phyloP scores from a whole-genome alignment of 2,329 filamentous ascomycete genomes.

The Clonostachys byssicola region DNA sequence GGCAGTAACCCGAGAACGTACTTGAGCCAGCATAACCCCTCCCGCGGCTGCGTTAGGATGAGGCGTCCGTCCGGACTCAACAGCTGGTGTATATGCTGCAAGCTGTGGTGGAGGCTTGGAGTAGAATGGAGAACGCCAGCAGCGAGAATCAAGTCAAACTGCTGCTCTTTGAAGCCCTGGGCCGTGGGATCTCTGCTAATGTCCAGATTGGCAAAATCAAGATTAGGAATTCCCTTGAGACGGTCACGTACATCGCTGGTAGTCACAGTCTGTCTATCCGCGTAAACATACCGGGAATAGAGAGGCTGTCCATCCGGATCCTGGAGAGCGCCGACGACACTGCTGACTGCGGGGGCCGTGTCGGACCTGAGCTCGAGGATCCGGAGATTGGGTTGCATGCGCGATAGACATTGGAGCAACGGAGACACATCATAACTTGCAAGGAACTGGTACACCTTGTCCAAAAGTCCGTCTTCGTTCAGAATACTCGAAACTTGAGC shows the following conservation, averaged over 20 bases:
- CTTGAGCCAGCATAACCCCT: conserved; percentile 15
- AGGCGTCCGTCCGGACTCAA: conserved; percentile 22
- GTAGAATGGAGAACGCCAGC: conserved; percentile 31
- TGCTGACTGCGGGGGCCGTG: conserved; percentile 24
- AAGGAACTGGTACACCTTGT: too few relatives aligned
- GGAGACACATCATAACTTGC: too few relatives aligned
- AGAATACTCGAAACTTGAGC: too few relatives aligned
- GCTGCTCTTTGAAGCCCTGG: conserved; percentile 21
- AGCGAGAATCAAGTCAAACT: conserved; percentile 31
- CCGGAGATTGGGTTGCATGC: conserved; percentile 17
- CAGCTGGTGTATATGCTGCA: conserved; percentile 22
- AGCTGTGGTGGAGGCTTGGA: conserved; percentile 10
- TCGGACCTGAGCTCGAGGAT: conserved; percentile 35
- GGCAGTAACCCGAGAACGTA: conserved; percentile 20
- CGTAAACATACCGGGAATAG: conserved; percentile 20
- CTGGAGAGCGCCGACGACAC: conserved; percentile 17
- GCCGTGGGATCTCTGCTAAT: conserved; percentile 11
- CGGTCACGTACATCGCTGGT: conserved; percentile 17
- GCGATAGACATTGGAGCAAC: background rate
- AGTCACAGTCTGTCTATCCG: conserved; percentile 20
- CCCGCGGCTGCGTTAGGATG: conserved; percentile 17
- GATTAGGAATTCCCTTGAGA: conserved; percentile 8
- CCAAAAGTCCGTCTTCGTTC: too few relatives aligned
- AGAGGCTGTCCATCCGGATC: conserved; percentile 1
- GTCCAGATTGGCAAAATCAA: conserved; percentile 12